A percentile compares a stretch with the other conserved stretches of the same genome.
Evolutionary conservation across 2,329 filamentous ascomycete genomes (phyloP).

Genomic region (Arthrobotrys sphaeroides): DNA sequence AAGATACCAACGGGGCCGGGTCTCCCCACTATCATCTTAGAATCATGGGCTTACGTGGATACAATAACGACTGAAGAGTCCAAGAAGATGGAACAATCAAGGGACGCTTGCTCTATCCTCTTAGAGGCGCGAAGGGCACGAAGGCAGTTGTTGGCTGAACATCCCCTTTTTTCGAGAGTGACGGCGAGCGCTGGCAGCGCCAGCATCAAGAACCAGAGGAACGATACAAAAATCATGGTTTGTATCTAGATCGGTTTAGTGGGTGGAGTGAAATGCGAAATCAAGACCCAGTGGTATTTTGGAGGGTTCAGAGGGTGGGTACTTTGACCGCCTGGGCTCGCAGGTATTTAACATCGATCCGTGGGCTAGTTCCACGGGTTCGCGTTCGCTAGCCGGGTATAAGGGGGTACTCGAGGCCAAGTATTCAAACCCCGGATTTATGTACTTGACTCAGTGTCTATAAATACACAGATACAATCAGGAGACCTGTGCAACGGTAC

Average conservation of each 20-base stretch:
- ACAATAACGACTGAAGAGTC: conserved; percentile 2
- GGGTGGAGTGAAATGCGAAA: too few relatives aligned
- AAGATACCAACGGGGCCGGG: too few relatives aligned
- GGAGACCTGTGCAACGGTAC: not conserved
- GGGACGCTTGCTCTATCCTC: not conserved
- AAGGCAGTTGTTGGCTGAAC: not conserved
- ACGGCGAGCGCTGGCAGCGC: not conserved
- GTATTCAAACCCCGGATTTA: not conserved
- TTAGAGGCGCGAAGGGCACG: not conserved
- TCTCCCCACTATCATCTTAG: not conserved
- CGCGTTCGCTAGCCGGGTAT: not conserved
- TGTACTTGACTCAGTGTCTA: not conserved
- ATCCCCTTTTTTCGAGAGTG: not conserved
- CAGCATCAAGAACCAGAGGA: not conserved
- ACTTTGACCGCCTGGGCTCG: not conserved
- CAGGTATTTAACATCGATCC: not conserved
- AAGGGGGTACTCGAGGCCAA: not conserved
- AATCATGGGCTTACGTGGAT: not conserved
- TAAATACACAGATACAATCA: not conserved
- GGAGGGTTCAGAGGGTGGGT: not conserved
- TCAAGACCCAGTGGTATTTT: too few relatives aligned
- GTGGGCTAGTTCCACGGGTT: not conserved
- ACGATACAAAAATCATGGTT: not conserved
- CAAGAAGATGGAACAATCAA: conserved; percentile 5
- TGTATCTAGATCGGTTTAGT: not conserved